Percentiles rank a stretch among this genome's conserved stretches.
Evolutionary conservation across 2,329 filamentous ascomycete species (phyloP).

Genomic region (Calonectria ilicicola): DNA sequence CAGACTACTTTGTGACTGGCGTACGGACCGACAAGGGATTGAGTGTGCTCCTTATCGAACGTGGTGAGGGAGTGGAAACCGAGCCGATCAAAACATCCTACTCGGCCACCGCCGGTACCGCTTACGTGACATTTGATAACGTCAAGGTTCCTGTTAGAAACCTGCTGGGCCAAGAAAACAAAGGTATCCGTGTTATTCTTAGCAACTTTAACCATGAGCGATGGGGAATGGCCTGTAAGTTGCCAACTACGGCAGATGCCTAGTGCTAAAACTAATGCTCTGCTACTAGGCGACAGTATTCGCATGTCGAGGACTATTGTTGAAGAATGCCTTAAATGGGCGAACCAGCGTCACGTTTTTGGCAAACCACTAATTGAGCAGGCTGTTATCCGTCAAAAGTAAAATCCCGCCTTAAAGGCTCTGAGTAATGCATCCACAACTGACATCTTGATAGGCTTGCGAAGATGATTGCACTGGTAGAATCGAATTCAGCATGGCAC

Average conservation of each 20-base stretch:
- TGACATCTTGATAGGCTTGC: constrained; percentile 61
- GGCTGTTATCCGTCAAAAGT: constrained; percentile 84
- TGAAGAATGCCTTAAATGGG: constrained; percentile 90
- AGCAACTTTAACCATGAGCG: constrained; percentile 92
- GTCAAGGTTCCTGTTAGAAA: constrained; percentile 86
- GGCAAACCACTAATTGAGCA: constrained; percentile 85
- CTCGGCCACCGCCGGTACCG: constrained; percentile 81
- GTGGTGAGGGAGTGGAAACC: constrained; percentile 80
- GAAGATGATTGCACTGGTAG: constrained; percentile 85
- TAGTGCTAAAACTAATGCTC: constrained; percentile 48
- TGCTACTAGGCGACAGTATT: not conserved
- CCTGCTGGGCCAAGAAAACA: constrained; percentile 83
- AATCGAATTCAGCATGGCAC: constrained; percentile 87
- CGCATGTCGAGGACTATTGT: constrained; percentile 74
- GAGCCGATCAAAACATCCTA: constrained; percentile 85
- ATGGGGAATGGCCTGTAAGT: constrained; percentile 77
- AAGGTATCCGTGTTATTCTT: constrained; percentile 86
- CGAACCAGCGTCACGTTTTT: constrained; percentile 87
- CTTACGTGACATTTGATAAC: constrained; percentile 85
- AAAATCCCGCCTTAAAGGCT: not conserved
- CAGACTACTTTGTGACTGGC: constrained; percentile 85
- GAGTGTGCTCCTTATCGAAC: constrained; percentile 80
- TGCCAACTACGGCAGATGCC: constrained; percentile 52
- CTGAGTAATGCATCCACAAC: rapidly evolving
- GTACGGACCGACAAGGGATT: constrained; percentile 84